Conservation (phyloP, 2,329 filamentous ascomycete species). For the Penicillium polonicum region DNA sequence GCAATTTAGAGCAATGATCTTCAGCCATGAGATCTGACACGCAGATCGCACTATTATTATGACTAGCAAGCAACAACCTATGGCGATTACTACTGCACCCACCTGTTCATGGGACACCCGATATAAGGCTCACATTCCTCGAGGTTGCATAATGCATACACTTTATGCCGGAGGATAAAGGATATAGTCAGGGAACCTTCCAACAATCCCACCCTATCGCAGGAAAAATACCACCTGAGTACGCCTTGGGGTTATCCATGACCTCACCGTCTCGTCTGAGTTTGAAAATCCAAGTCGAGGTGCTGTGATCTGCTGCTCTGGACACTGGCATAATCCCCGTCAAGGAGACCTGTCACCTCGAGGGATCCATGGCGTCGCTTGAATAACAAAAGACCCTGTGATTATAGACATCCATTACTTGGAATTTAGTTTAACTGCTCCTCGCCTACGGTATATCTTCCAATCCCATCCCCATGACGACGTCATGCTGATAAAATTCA, state of each 20-base stretch:
- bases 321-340: slow-evolving; percentile 5
- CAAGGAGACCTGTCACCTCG: background rate
- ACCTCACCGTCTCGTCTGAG: background rate
- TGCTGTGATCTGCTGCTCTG: background rate
- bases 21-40: background rate
- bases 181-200: background rate
- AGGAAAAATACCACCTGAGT: background rate
- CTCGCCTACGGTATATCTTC: background rate
- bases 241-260: background rate
- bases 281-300: background rate
- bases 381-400: background rate
- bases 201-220: background rate
- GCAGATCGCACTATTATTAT: background rate
- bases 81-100: background rate
- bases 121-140: background rate
- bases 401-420: background rate
- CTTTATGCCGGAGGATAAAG: slow-evolving; percentile 4
- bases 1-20: background rate
- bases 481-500: slow-evolving; percentile 7
- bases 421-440: background rate
- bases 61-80: background rate
- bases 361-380: background rate
- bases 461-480: background rate
- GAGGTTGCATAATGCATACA: slow-evolving; percentile 5
- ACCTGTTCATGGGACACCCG: background rate